Evolutionary conservation across 306 rosid genomes (phyloP).

Genomic region (Elaeagnus macrophylla): DNA sequence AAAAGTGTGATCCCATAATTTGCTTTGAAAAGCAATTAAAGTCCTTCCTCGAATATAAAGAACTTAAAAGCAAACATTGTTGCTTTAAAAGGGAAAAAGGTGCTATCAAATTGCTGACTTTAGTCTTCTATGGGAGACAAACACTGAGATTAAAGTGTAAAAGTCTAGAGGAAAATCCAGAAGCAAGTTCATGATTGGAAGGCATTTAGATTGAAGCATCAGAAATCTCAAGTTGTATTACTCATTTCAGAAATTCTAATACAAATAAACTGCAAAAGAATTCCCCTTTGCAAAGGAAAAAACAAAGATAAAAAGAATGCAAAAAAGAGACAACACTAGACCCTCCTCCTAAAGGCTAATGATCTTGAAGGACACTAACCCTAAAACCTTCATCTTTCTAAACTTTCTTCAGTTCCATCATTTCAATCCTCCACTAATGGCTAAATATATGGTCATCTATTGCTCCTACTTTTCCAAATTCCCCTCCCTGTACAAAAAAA

Average conservation of each 20-base stretch:
- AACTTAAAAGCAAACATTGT: neutral
- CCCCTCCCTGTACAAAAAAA: slow-evolving; percentile 83
- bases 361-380: slow-evolving; percentile 34
- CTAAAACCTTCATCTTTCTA: slow-evolving; percentile 42
- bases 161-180: neutral
- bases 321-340: slow-evolving; percentile 32
- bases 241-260: slow-evolving; percentile 65
- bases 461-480: slow-evolving; percentile 46
- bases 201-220: slow-evolving; percentile 3
- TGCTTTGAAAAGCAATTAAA: slow-evolving; percentile 9
- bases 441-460: slow-evolving; percentile 61
- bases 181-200: no score
- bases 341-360: slow-evolving; percentile 43
- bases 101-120: no score
- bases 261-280: slow-evolving; percentile 97
- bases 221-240: slow-evolving; percentile 49
- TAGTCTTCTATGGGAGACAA: no score
- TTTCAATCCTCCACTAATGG: slow-evolving; percentile 18
- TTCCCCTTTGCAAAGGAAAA: slow-evolving; percentile 26
- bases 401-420: slow-evolving; percentile 26
- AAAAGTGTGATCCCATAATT: neutral
- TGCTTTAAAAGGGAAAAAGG: no score
- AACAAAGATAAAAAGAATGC: slow-evolving; percentile 39
- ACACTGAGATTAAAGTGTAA: neutral
- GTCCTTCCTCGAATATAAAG: slow-evolving; percentile 5